phyloP scores from a whole-genome alignment of 192 early-diverging fungal species.

The Umbelopsis sp. region DNA sequence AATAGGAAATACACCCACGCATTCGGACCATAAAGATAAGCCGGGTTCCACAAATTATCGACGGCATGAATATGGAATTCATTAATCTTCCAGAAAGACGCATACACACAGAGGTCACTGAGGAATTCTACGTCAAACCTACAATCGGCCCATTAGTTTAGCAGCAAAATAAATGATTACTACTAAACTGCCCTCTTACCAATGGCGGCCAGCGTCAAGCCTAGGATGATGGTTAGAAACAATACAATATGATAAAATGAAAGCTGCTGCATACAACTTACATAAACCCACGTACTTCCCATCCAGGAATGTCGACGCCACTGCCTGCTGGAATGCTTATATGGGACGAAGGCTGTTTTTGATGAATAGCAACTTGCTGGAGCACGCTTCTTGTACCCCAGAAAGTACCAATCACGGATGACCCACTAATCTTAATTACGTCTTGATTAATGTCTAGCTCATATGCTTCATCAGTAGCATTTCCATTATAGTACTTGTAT shows the following conservation, averaged over 20 bases:
- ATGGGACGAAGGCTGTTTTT: conserved; percentile 5
- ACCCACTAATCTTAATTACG: neutral
- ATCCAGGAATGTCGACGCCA: conserved; percentile 6
- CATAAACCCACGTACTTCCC: conserved; percentile 21
- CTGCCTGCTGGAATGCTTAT: neutral
- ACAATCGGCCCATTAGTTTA: neutral
- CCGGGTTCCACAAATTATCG: conserved; percentile 19
- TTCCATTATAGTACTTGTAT: conserved; percentile 12
- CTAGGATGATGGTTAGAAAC: neutral
- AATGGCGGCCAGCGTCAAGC: conserved; percentile 15
- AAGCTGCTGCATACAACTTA: neutral
- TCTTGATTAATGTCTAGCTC: neutral
- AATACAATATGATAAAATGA: neutral
- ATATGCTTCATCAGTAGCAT: conserved; percentile 6
- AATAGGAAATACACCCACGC: neutral
- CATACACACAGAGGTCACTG: conserved; percentile 5
- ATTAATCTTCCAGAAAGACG: conserved; percentile 19
- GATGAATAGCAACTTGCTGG: neutral
- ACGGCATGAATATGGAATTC: conserved; percentile 18
- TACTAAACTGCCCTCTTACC: neutral
- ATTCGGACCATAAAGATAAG: conserved; percentile 11
- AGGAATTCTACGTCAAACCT: conserved; percentile 17
- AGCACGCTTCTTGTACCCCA: conserved; percentile 8
- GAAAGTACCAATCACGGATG: conserved; percentile 13
- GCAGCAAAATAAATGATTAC: too few species aligned